Evolutionary conservation across 257 asterid species (phyloP), one percentile per base, ranked within the genome.

Genomic region (Craterostigma plantagineum): DNA sequence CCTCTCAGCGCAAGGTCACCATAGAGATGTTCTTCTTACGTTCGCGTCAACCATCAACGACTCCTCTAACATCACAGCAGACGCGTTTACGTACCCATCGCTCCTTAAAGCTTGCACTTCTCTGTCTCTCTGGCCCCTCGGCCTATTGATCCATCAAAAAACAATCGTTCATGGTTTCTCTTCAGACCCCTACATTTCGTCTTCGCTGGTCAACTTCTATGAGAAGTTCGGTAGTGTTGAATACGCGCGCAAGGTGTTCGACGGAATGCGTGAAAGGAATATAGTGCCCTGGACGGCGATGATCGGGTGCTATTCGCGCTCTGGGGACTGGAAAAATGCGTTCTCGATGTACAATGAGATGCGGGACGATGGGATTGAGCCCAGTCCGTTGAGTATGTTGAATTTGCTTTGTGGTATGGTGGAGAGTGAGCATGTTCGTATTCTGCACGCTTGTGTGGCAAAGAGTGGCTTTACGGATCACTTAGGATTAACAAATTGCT

Each of bases 231-330:
- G 58, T 12, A 42, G 47, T 35, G 16, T 36, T 4, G 23, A 38
- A 0, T 14, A 37, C 54, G 93, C 95, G 3, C 81, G 54, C 7
- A 73, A 54, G 30, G 59, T 74, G 72, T 79, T 79, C 51, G 92
- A 73, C 48, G 40, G 8, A 18, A 79, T 84, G 93, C 81, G 64
- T 46, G 50, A 47, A 0, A 71, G 71, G 48, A 68, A 68, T 39
- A 63, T 79, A 43, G 87, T 79, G 50, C 91, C 87, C 0, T 79
- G 87, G 87, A 84, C 93, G 7, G 75, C 84, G 6, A 72, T 84
- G 11, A 62, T 84, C 5, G 72, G 87, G 54, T 69, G 84, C 40
- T 76, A 73, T 46, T 61, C 92, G 7, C 61, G 68, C 14, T 55
- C 52, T 18, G 74, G 79, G 13, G 79, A 71, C 47, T 42, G 61